These are phyloP conservation scores for Bromus sterilis DNA, from an alignment of 176 grass and related monocot genomes.

Conservation along the genomic window DNA sequence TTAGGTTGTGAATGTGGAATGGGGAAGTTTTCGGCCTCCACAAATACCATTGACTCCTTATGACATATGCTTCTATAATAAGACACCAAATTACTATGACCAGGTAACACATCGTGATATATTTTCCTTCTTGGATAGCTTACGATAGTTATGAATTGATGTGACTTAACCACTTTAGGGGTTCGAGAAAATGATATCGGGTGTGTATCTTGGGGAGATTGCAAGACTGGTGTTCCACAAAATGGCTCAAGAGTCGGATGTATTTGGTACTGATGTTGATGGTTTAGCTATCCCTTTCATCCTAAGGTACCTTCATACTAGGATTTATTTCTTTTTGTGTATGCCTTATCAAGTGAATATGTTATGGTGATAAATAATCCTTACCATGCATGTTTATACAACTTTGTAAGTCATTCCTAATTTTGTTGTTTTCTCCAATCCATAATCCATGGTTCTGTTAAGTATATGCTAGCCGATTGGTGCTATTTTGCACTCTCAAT, in stretches of 20 bases:
- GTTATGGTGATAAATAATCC: neutral
- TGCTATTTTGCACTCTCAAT: neutral
- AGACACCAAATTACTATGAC: slow-evolving; percentile 44
- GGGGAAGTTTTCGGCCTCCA: slow-evolving; percentile 81
- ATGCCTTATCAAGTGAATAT: neutral
- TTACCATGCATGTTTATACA: neutral
- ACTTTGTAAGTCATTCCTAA: neutral
- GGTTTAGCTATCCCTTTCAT: slow-evolving; percentile 51
- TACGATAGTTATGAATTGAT: neutral
- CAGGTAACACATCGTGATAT: slow-evolving; percentile 42
- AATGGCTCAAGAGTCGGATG: slow-evolving; percentile 53
- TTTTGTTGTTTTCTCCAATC: neutral
- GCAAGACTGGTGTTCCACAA: slow-evolving; percentile 60
- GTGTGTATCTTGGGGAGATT: slow-evolving; percentile 90
- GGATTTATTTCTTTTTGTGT: neutral
- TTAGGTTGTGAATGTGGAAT: slow-evolving; percentile 94
- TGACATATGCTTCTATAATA: slow-evolving; percentile 56
- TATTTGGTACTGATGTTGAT: slow-evolving; percentile 42
- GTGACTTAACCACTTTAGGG: slow-evolving; percentile 23
- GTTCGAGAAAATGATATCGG: slow-evolving; percentile 95
- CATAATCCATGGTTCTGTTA: neutral
- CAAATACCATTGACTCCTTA: slow-evolving; percentile 79
- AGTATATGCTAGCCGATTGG: neutral
- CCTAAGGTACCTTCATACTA: slow-evolving; percentile 48
- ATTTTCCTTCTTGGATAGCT: neutral